Evolutionary conservation across 2,329 filamentous ascomycete species (phyloP), one percentile per base, ranked within the genome.

Genomic region (Claviceps citrina): DNA sequence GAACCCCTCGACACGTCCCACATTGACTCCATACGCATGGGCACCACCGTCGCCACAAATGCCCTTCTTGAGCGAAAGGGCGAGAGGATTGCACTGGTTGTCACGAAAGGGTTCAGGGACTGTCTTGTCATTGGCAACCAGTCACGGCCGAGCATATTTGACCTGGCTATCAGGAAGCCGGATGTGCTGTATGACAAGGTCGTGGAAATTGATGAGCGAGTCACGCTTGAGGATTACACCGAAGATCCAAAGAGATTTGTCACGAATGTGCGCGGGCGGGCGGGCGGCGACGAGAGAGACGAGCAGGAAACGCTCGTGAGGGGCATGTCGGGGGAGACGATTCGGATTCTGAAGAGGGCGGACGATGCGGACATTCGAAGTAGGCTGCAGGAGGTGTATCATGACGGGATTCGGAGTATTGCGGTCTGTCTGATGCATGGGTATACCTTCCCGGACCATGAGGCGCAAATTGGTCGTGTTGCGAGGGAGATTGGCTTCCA

Each of bases 21-120:
- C 9, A 55, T 65, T 28, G 76, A 81, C 53, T 80, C 74, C 42
- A 84, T 84, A 50, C 74, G 81, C 18, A 84, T 84, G 79, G 81
- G 81, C n/a, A 85, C 81, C 0, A 85, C 81, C 0, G 81, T 85
- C 2, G 81, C 81, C 1, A 85, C 81, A 0, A 85, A 85, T 55
- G 81, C 81, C 1, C 59, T 85, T n/a, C 61, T 85, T 1, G 81
- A 85, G 53, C 63, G 80, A 31, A 84, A 84, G 54, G 81, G 81
- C 19, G 78, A 83, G 49, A 69, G 69, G 30, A 78, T 81, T 46
- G 81, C 78, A 0, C 67, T 85, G 50, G 66, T 85, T 2, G 76
- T 80, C 0, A 84, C 78, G 2, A 77, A 74, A 41, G 81, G 81
- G 0, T 84, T 85, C 62, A 73, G 75, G 45, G 80, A 85, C 51